phyloP scores from a whole-genome alignment of 805 yeast species.

The Metschnikowia orientalis region DNA sequence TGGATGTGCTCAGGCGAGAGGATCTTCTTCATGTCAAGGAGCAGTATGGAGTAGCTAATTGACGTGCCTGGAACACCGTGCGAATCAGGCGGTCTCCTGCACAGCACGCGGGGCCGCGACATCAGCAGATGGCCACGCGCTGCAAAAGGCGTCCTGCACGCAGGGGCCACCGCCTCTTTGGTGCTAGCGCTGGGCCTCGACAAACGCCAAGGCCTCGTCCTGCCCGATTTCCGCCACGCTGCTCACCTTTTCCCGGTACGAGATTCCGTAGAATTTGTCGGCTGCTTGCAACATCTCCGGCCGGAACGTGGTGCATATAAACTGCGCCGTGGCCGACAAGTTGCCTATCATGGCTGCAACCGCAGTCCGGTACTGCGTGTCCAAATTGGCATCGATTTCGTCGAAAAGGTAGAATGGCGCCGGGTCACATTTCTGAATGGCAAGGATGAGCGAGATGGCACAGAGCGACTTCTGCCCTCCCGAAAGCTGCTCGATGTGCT shows the following conservation, averaged over 20 bases:
- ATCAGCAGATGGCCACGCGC: too few relatives aligned
- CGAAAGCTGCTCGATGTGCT: constrained; percentile 82
- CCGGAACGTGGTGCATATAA: constrained; percentile 93
- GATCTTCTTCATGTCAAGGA: constrained; percentile 14
- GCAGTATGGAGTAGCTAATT: too few relatives aligned
- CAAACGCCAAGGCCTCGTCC: constrained; percentile 76
- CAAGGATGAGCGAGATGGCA: constrained; percentile 88
- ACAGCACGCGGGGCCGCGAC: not conserved
- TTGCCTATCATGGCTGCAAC: constrained; percentile 73
- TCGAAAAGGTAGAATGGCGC: constrained; percentile 96
- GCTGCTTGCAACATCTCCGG: constrained; percentile 89
- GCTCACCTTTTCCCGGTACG: constrained; percentile 77
- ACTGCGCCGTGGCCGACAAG: constrained; percentile 71
- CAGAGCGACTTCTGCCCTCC: constrained; percentile 98
- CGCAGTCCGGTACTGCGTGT: constrained; percentile 83
- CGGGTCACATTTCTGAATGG: constrained; percentile 92
- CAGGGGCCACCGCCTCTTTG: constrained; percentile 1
- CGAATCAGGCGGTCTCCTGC: constrained; percentile 5
- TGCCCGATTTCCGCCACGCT: constrained; percentile 65
- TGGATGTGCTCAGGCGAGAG: constrained; percentile 40
- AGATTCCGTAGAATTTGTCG: constrained; percentile 82
- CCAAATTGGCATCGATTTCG: constrained; percentile 94
- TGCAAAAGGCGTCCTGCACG: too few relatives aligned
- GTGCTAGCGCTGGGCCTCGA: constrained; percentile 55
- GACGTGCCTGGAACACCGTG: too few relatives aligned